A percentile compares a stretch with the other conserved stretches of the same genome.
Conservation (phyloP, 768 basidiomycete species). For the Porphyrellus cyaneotinctus region DNA sequence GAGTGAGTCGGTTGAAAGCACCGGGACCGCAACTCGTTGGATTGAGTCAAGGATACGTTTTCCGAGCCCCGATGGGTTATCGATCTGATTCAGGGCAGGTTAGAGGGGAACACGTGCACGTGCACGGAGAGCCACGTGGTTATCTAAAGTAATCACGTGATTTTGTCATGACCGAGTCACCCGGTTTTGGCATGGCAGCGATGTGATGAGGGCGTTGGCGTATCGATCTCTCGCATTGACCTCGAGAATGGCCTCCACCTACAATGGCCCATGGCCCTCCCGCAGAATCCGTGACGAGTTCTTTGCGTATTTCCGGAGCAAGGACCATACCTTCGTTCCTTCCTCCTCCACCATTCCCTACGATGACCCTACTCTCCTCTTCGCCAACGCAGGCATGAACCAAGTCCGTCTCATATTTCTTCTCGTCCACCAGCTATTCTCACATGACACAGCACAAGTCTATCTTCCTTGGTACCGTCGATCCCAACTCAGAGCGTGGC, state of each 20-base stretch:
- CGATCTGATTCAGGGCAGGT: conserved; percentile 47
- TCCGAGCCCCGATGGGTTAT: conserved; percentile 30
- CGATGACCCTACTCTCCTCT: conserved; percentile 95
- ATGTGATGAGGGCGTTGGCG: conserved; percentile 1
- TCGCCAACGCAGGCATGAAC: conserved; percentile 98
- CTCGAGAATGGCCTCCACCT: conserved; percentile 28
- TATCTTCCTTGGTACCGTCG: conserved; percentile 96
- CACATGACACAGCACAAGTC: conserved; percentile 72
- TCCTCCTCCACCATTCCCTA: conserved; percentile 93
- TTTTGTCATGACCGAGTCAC: conserved; percentile 10
- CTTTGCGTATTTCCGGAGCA: conserved; percentile 81
- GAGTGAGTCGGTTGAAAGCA: conserved; percentile 19
- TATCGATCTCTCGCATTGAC: conserved; percentile 21
- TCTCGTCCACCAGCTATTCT: background rate
- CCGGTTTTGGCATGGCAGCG: background rate
- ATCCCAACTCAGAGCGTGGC: conserved; percentile 87
- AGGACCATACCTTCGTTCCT: conserved; percentile 83
- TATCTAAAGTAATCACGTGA: conserved; percentile 20
- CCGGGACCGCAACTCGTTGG: conserved; percentile 26
- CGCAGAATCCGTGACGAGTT: conserved; percentile 79
- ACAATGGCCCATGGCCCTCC: conserved; percentile 67
- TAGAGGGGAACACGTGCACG: conserved; percentile 3
- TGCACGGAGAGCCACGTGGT: conserved; percentile 5
- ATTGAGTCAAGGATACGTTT: conserved; percentile 13
- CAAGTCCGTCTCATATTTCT: conserved; percentile 48